Evolutionary conservation across 2,329 filamentous ascomycete species (phyloP), one percentile per base, ranked within the genome.

Genomic region (Rhinocladiella similis): DNA sequence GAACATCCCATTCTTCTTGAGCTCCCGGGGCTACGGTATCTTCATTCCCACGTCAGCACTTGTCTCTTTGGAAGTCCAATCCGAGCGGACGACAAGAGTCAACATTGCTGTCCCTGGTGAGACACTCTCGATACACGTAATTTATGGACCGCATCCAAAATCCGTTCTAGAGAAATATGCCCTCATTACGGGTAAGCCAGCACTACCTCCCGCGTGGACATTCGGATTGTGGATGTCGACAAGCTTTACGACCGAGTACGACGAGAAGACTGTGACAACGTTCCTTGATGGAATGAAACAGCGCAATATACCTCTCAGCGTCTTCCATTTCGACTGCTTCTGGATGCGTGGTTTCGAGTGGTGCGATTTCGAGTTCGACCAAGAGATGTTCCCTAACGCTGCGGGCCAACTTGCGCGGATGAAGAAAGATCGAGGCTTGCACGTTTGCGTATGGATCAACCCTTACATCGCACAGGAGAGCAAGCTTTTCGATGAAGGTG

Each of bases 261-360:
- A 86, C 60, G 84, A 88, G 69, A 68, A 74, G 9, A 87, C 84
- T 0, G 85, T 88, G 22, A 80, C 74, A 36, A 16, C 20, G 7
- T 90, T 90, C 70, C 78, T 90, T 19, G 81, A 87, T 63, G 86
- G 86, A 10, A 89, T 90, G 83, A 80, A 79, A 59, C 75, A 81
- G 47, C 80, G 85, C 1, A 80, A 82, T 46, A 87, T 86, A 14
- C 83, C 85, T 0, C 79, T 90, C 1, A 83, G 87, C 38, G 86
- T 89, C 3, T 90, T 90, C 70, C 88, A 90, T 69, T 90, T 87
- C 62, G 87, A 90, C 68, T 88, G 84, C 70, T 90, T 89, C 78
- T 90, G 87, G 87, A 85, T 90, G 78, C 85, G 85, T 60, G 84
- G 83, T 1, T 90, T 89, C 68, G 83, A 83, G 54, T 90, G 87